phyloP scores from a whole-genome alignment of 2,329 filamentous ascomycete genomes.

The Epichloe uncinata region DNA sequence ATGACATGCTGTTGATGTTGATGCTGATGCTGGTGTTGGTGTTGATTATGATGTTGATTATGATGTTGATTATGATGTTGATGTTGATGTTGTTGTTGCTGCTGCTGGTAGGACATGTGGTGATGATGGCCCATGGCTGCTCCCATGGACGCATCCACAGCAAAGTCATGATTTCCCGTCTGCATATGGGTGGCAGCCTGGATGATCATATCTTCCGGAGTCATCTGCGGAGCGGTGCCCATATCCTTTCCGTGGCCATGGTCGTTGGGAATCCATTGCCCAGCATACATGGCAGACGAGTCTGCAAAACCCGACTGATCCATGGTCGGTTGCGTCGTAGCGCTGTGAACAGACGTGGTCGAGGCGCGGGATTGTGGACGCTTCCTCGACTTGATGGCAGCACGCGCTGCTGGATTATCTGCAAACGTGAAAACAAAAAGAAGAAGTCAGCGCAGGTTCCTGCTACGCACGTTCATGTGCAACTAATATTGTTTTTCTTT shows the following conservation, averaged over 20 bases:
- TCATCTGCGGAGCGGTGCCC: slow-evolving; percentile 31
- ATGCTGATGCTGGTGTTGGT: slow-evolving; percentile 21
- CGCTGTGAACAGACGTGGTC: slow-evolving; percentile 43
- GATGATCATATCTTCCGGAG: slow-evolving; percentile 46
- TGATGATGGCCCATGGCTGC: slow-evolving; percentile 25
- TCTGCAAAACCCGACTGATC: slow-evolving; percentile 34
- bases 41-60: slow-evolving; percentile 20
- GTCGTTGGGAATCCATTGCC: slow-evolving; percentile 36
- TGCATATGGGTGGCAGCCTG: slow-evolving; percentile 44
- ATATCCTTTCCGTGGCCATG: slow-evolving; percentile 32
- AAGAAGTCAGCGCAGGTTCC: slow-evolving; percentile 4
- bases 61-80: slow-evolving; percentile 20
- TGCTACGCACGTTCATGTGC: background rate
- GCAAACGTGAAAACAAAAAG: slow-evolving; percentile 3
- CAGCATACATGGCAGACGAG: slow-evolving; percentile 29
- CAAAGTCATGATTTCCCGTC: slow-evolving; percentile 34
- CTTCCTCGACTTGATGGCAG: slow-evolving; percentile 29
- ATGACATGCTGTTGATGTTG: slow-evolving; percentile 24
- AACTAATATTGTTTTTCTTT: slow-evolving; percentile 3
- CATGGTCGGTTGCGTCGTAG: slow-evolving; percentile 35
- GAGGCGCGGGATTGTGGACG: slow-evolving; percentile 42
- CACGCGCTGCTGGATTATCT: slow-evolving; percentile 19
- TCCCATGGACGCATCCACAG: slow-evolving; percentile 33
- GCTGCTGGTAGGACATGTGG: slow-evolving; percentile 28
- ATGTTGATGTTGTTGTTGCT: slow-evolving; percentile 17